phyloP scores from a whole-genome alignment of 768 basidiomycete genomes.

The Psilocybe azurescens region DNA sequence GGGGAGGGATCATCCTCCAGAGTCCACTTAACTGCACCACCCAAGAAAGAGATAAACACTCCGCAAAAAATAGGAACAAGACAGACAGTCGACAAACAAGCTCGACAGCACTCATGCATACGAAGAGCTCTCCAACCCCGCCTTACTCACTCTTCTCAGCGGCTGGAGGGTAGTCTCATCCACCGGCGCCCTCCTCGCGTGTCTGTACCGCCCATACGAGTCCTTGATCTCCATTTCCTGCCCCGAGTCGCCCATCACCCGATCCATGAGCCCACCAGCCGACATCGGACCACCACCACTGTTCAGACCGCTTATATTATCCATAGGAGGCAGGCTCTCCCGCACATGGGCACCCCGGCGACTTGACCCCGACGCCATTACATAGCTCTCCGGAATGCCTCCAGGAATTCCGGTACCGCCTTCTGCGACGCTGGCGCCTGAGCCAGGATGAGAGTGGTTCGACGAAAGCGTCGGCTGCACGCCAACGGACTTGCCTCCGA shows the following conservation, averaged over 20 bases:
- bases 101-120: conserved; percentile 23
- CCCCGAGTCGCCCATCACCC: conserved; percentile 66
- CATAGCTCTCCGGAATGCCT: conserved; percentile 25
- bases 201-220: conserved; percentile 82
- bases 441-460: conserved; percentile 11
- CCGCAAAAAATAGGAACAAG: not conserved
- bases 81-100: not conserved
- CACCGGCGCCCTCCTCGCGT: conserved; percentile 86
- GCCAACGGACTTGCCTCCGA: conserved; percentile 77
- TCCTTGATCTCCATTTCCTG: conserved; percentile 93
- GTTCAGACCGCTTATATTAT: conserved; percentile 33
- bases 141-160: conserved; percentile 89
- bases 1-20: not conserved
- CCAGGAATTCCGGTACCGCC: not conserved
- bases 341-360: conserved; percentile 62
- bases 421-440: conserved; percentile 16
- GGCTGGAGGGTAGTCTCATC: conserved; percentile 90
- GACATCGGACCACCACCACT: conserved; percentile 38
- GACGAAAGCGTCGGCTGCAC: conserved; percentile 49
- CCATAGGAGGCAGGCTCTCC: conserved; percentile 74
- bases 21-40: not conserved
- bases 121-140: conserved; percentile 80
- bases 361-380: conserved; percentile 47
- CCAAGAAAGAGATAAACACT: not conserved
- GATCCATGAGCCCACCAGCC: conserved; percentile 41